A percentile compares a stretch with the other conserved stretches of the same genome.
phyloP scores from a whole-genome alignment of 257 asterid genomes.

The Primulina tabacum region DNA sequence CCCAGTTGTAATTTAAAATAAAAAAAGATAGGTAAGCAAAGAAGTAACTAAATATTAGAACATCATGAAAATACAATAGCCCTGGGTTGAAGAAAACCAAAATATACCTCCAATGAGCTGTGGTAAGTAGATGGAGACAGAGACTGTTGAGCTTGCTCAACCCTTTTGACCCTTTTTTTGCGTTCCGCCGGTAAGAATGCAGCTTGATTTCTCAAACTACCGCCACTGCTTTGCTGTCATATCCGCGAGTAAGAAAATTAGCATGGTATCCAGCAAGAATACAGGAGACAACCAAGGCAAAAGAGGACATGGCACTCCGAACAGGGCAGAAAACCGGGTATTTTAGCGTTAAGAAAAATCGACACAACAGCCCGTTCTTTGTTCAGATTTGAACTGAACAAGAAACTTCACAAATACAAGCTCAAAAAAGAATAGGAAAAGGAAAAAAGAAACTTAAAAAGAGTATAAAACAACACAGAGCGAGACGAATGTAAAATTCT shows the following conservation, averaged over 20 bases:
- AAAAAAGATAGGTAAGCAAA: neutral
- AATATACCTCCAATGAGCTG: slow-evolving; percentile 71
- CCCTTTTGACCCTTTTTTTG: slow-evolving; percentile 33
- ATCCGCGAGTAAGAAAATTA: slow-evolving; percentile 24
- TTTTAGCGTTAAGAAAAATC: neutral
- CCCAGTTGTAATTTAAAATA: too few species aligned
- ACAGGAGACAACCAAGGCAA: neutral
- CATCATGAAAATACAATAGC: neutral
- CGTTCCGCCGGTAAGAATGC: slow-evolving; percentile 36
- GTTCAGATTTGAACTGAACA: neutral
- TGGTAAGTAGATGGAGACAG: slow-evolving; percentile 57
- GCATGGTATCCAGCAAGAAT: slow-evolving; percentile 9
- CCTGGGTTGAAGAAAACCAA: slow-evolving; percentile 5
- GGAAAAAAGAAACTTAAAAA: too few species aligned
- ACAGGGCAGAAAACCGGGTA: neutral
- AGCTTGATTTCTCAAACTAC: slow-evolving; percentile 33
- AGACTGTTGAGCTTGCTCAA: slow-evolving; percentile 38
- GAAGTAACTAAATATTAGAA: neutral
- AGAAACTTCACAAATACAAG: neutral
- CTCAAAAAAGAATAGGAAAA: neutral
- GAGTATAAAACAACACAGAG: too few species aligned
- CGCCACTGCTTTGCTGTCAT: slow-evolving; percentile 38
- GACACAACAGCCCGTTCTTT: neutral
- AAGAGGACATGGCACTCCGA: too few species aligned
- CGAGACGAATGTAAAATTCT: too few species aligned